Evolutionary conservation across 2,329 filamentous ascomycete species (phyloP), one percentile per base, ranked within the genome.

Genomic region (Fusarium sp.): DNA sequence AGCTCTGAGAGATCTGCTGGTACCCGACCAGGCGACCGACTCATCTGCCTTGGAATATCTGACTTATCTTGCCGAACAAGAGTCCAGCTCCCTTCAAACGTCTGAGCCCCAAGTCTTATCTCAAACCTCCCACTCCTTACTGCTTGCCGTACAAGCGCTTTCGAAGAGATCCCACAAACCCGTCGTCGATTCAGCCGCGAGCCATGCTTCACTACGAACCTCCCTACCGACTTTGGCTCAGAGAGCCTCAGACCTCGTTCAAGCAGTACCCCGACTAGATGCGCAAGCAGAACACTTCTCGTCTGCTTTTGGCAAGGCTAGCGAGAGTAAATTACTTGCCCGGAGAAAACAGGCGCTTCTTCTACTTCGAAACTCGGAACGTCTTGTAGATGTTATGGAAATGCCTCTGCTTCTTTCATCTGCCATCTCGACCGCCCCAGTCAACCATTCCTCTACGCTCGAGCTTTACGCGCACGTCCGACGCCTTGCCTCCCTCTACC

Each of bases 401-500:
- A 87, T 99, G 33, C 96, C 96, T 1, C 90, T 92, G 0, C 84
- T 98, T 37, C 88, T 99, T 17, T 92, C 93, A 15, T 94, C 95
- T 3, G 91, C 95, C 48, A 91, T 95, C 61, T 88, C 88, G 6
- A 83, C 87, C 3, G 86, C 81, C 7, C 85, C 89, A 7, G 89
- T 90, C 66, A 97, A 94, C 73, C 97, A 98, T 83, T 91, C 94
- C 4, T 93, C 94, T 1, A 95, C 95, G 0, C 85, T 99, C 37
- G 96, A 99, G 80, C 86, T 99, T 5, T 92, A 97, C 78, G 92
- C 93, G n/a, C 96, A 98, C 79, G 96, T 98, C 78, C 93, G 93
- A 74, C 90, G 96, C 11, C 85, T 99, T 9, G 90, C 94, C 67
- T 89, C 90, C 0, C 85, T 98, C 32, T 97, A 98, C 78, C 92